Conservation (phyloP, 1,284 basidiomycete genomes). For the Apiotrichum montevideense region DNA sequence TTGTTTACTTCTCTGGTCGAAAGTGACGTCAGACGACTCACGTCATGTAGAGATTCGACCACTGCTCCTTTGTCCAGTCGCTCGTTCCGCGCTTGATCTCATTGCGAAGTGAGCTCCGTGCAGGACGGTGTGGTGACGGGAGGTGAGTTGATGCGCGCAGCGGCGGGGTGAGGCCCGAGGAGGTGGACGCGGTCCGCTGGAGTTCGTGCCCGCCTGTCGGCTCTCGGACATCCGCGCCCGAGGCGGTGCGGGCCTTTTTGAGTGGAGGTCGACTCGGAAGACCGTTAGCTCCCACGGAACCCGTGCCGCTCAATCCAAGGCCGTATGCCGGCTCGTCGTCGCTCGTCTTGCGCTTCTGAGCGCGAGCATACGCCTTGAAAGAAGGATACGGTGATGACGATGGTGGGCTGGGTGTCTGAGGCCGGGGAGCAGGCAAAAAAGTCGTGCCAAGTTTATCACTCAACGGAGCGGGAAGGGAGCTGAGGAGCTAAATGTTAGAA, state of each 20-base stretch:
- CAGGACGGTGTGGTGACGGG: slow-evolving; percentile 8
- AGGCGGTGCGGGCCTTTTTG: slow-evolving; percentile 14
- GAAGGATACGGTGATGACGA: slow-evolving; percentile 11
- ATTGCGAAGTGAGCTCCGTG: slow-evolving; percentile 13
- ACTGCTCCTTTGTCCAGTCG: slow-evolving; percentile 19
- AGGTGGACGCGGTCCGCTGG: background rate
- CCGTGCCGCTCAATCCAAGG: slow-evolving; percentile 20
- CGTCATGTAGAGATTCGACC: slow-evolving; percentile 2
- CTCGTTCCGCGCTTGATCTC: slow-evolving; percentile 16
- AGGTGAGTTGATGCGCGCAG: background rate
- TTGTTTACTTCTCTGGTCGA: too few species aligned
- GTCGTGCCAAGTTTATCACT: slow-evolving; percentile 27
- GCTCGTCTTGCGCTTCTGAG: slow-evolving; percentile 13
- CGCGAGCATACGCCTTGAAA: slow-evolving; percentile 15
- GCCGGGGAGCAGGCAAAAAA: slow-evolving; percentile 24
- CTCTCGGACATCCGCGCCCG: background rate
- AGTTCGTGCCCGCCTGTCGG: slow-evolving; percentile 3
- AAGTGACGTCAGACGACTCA: slow-evolving; percentile 6
- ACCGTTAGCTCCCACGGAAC: background rate
- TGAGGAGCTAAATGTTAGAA: slow-evolving; percentile 22
- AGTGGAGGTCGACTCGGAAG: slow-evolving; percentile 6
- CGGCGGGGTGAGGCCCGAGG: slow-evolving; percentile 8
- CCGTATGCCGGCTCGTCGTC: slow-evolving; percentile 10
- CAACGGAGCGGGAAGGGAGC: slow-evolving; percentile 33
- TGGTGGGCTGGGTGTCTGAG: slow-evolving; percentile 16